These are phyloP conservation scores for Aspergillus sp. DNA, from an alignment of 2,329 filamentous ascomycete genomes.

Conservation along the genomic window DNA sequence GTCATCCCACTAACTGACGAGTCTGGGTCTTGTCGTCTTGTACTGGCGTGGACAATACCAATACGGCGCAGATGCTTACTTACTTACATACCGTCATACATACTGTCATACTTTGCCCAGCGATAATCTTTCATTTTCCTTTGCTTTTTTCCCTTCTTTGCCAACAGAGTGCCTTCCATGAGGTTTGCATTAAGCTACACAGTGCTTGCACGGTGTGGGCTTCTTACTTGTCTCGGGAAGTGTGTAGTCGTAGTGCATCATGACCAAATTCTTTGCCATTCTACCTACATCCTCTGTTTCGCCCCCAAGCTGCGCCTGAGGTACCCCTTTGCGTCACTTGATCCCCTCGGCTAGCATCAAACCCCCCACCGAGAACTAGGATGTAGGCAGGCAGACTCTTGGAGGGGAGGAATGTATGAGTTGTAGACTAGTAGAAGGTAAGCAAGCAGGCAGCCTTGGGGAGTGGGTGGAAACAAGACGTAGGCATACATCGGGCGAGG, in stretches of 20 bases:
- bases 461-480: neutral
- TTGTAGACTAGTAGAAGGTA: neutral
- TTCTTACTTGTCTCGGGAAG: neutral
- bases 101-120: neutral
- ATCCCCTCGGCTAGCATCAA: neutral
- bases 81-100: neutral
- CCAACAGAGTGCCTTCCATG: neutral
- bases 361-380: neutral
- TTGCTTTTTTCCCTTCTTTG: neutral
- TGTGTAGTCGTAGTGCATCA: slow-evolving; percentile 2
- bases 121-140: neutral
- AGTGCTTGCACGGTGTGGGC: neutral
- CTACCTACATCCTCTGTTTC: neutral
- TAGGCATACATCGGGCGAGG: neutral
- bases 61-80: neutral
- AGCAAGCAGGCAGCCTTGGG: neutral
- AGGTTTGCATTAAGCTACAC: neutral
- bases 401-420: neutral
- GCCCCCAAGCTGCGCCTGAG: neutral
- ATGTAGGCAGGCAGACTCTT: neutral
- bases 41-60: neutral
- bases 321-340: neutral
- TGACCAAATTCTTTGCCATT: slow-evolving; percentile 3
- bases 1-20: slow-evolving; percentile 9
- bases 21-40: neutral